Evolutionary conservation across 2,329 filamentous ascomycete genomes (phyloP), one percentile per base, ranked within the genome.

Genomic region (Colletotrichum karsti): DNA sequence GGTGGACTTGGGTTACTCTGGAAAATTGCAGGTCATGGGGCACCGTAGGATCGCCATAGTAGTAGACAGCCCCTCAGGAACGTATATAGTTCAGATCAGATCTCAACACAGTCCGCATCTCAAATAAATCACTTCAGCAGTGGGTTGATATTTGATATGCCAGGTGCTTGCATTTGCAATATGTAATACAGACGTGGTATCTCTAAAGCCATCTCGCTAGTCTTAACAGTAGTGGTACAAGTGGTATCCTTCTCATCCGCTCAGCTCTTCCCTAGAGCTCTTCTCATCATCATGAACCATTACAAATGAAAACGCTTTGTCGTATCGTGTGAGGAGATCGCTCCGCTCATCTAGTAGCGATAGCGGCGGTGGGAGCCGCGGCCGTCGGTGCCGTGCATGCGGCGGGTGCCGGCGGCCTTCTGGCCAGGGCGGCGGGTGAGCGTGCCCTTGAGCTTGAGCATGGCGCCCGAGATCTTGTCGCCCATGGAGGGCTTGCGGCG

Each of bases 401-500:
- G 86, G 67, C 91, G 85, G 55, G 91, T 92, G 28, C 92, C 92
- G 72, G 92, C 91, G 77, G 91, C 92, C 90, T 92, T 55, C 28
- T 63, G 53, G 18, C 90, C 93, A 3, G 92, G 91, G 42, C 89
- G 85, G 53, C 88, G 80, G 1, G 91, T 94, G 64, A 95, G 76
- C 60, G 83, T 88, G 7, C 93, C 93, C 78, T 89, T 90, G 70
- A 95, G 79, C 82, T 88, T 93, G 82, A 93, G 84, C 77, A 95
- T 82, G 0, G 92, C 92, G 18, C 93, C 93, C 55, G 87, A 90
- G 73, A 95, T 86, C 80, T 95, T 95, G 82, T 95, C 93, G 51
- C 91, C 91, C 71, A 95, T 82, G 41, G 85, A 88, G 3, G 88
- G 85, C 74, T 90, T 88, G 74, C 92, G 89, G 77, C 88, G 87